These are phyloP conservation scores for Thelonectria olida DNA, from an alignment of 2,329 filamentous ascomycete genomes.

Conservation along the genomic window DNA sequence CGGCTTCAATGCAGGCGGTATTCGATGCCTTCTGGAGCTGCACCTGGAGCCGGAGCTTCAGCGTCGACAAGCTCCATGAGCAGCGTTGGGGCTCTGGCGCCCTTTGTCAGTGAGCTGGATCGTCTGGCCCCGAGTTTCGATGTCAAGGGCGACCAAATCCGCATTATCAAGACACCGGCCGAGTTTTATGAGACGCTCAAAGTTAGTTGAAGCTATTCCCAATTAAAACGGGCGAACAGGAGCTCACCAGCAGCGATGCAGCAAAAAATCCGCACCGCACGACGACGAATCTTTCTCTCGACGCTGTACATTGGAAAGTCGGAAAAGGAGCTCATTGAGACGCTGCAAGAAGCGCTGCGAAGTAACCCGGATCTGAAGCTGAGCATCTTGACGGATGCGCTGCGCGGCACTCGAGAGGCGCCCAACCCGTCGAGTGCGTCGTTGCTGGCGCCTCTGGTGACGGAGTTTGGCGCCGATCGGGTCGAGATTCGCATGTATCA, in stretches of 20 bases:
- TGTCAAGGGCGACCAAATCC: conserved; percentile 81
- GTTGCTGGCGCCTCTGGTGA: conserved; percentile 82
- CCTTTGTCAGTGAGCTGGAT: conserved; percentile 79
- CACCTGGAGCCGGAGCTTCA: conserved; percentile 26
- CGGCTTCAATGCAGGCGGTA: conserved; percentile 53
- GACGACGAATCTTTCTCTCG: conserved; percentile 87
- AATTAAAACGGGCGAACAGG: neutral
- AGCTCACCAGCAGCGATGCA: conserved; percentile 47
- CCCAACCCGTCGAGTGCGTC: conserved; percentile 89
- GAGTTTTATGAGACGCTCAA: conserved; percentile 94
- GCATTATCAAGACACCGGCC: conserved; percentile 80
- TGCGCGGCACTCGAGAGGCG: conserved; percentile 90
- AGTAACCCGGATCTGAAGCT: conserved; percentile 80
- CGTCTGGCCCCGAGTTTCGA: conserved; percentile 91
- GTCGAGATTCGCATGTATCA: conserved; percentile 98
- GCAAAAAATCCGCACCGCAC: conserved; percentile 83
- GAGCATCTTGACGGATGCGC: conserved; percentile 89
- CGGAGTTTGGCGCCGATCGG: conserved; percentile 82
- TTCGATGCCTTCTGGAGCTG: conserved; percentile 44
- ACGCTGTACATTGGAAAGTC: conserved; percentile 96
- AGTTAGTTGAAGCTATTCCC: conserved; percentile 54
- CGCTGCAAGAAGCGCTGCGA: conserved; percentile 77
- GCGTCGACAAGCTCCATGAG: conserved; percentile 37
- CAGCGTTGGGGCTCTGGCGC: conserved; percentile 55
- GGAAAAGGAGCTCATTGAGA: conserved; percentile 86